phyloP scores from a whole-genome alignment of 2,329 filamentous ascomycete genomes.

The Fusarium mexicanum region DNA sequence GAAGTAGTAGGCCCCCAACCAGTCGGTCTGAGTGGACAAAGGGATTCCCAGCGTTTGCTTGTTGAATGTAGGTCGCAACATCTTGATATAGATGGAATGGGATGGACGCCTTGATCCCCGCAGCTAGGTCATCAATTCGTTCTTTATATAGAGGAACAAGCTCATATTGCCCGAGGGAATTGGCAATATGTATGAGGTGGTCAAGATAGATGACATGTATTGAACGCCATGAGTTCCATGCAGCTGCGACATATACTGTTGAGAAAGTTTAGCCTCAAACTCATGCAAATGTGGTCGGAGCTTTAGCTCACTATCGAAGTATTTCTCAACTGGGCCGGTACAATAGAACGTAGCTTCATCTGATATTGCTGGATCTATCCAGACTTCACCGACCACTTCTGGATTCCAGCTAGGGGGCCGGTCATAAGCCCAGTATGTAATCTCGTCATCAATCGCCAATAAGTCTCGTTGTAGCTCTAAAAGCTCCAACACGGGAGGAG shows the following conservation, averaged over 20 bases:
- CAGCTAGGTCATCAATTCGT: not conserved
- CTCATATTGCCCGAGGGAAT: not conserved
- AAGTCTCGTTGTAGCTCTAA: not conserved
- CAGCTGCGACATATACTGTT: conserved; percentile 3
- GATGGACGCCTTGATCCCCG: not conserved
- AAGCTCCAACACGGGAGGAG: not conserved
- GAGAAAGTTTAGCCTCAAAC: not conserved
- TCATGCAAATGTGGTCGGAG: fast-evolving
- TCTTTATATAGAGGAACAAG: not conserved
- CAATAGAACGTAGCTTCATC: not conserved
- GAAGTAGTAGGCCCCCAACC: not conserved
- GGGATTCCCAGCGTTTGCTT: not conserved
- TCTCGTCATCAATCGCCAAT: not conserved
- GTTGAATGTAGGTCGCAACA: not conserved
- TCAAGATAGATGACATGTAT: conserved; percentile 6
- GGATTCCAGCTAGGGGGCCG: not conserved
- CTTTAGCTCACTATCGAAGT: not conserved
- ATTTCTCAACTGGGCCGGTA: not conserved
- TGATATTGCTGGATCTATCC: not conserved
- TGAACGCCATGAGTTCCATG: conserved; percentile 18
- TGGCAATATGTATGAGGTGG: conserved; percentile 1
- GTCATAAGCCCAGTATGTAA: not conserved
- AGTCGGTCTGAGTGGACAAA: not conserved
- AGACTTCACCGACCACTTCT: not conserved
- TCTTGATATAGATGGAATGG: conserved; percentile 2